Evolutionary conservation across 805 yeast species (phyloP).

Genomic region (Ogataea siamensis): DNA sequence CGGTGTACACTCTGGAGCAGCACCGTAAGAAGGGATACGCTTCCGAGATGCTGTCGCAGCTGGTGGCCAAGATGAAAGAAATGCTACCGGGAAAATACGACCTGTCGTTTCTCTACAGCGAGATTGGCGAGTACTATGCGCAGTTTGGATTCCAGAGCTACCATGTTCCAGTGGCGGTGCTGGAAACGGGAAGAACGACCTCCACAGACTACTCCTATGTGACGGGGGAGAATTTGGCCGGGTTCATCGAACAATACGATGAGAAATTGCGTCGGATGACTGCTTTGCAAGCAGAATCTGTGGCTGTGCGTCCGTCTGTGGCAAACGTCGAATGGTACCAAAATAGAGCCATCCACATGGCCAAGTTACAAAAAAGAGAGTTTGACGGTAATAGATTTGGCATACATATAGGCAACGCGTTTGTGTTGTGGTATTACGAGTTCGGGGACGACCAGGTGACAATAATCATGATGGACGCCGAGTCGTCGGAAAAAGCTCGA

Average conservation of each 20-base stretch:
- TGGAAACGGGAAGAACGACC: slow-evolving; percentile 1
- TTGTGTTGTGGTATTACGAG: slow-evolving; percentile 46
- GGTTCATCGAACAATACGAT: slow-evolving; percentile 13
- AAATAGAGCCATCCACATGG: slow-evolving; percentile 31
- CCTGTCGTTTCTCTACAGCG: slow-evolving; percentile 61
- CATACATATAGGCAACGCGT: slow-evolving; percentile 20
- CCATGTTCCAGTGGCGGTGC: slow-evolving; percentile 21
- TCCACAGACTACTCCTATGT: background rate
- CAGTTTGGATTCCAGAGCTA: slow-evolving; percentile 52
- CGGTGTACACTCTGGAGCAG: slow-evolving; percentile 51
- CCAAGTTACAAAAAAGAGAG: slow-evolving; percentile 3
- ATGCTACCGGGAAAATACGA: slow-evolving; percentile 30
- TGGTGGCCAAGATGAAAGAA: slow-evolving; percentile 28
- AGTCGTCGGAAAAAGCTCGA: slow-evolving; percentile 10
- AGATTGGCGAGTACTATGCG: slow-evolving; percentile 65
- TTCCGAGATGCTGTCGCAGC: slow-evolving; percentile 39
- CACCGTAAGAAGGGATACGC: slow-evolving; percentile 60
- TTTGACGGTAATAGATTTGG: slow-evolving; percentile 12
- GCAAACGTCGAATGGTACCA: slow-evolving; percentile 42
- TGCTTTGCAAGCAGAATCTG: background rate
- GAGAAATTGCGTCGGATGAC: slow-evolving; percentile 3
- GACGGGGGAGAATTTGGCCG: slow-evolving; percentile 1
- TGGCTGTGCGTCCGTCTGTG: slow-evolving; percentile 29
- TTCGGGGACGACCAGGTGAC: slow-evolving; percentile 11
- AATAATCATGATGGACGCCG: slow-evolving; percentile 23